phyloP scores from a whole-genome alignment of 495 filamentous ascomycete species.

The Lasiosphaeriaceae sp. region DNA sequence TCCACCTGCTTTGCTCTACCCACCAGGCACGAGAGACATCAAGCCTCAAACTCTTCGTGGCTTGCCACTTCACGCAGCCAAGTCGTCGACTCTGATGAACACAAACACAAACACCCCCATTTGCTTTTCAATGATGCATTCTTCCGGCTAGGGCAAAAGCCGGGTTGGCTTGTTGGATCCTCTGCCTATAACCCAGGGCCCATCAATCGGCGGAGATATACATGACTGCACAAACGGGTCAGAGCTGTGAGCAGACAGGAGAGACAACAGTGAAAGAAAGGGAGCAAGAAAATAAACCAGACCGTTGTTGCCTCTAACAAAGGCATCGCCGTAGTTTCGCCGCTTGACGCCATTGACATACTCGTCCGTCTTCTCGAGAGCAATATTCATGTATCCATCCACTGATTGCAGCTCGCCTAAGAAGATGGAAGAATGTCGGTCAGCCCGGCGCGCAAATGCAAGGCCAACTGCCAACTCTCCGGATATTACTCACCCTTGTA shows the following conservation, averaged over 20 bases:
- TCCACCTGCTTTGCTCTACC: no score
- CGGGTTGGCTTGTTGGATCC: no score
- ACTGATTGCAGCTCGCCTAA: slow-evolving; percentile 91
- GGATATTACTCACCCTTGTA: slow-evolving; percentile 70
- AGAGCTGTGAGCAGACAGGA: not conserved
- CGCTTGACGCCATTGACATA: slow-evolving; percentile 77
- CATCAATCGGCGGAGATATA: slow-evolving; percentile 68
- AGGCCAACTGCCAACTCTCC: not conserved
- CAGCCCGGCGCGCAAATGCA: not conserved
- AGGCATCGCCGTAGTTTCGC: slow-evolving; percentile 88
- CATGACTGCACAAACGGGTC: slow-evolving; percentile 35
- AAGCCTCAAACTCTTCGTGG: no score
- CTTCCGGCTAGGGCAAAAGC: no score
- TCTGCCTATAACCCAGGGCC: not conserved
- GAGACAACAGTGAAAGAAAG: not conserved
- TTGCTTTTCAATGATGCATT: no score
- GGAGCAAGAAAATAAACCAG: not conserved
- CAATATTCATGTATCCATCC: slow-evolving; percentile 99
- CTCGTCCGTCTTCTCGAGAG: slow-evolving; percentile 90
- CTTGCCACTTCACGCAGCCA: no score
- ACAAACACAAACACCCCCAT: no score
- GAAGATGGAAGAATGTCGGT: not conserved
- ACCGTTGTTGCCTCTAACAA: slow-evolving; percentile 97
- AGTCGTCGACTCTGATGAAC: no score
- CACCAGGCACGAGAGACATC: no score